Evolutionary conservation across 805 yeast species (phyloP).

Genomic region (Torulaspora franciscae): DNA sequence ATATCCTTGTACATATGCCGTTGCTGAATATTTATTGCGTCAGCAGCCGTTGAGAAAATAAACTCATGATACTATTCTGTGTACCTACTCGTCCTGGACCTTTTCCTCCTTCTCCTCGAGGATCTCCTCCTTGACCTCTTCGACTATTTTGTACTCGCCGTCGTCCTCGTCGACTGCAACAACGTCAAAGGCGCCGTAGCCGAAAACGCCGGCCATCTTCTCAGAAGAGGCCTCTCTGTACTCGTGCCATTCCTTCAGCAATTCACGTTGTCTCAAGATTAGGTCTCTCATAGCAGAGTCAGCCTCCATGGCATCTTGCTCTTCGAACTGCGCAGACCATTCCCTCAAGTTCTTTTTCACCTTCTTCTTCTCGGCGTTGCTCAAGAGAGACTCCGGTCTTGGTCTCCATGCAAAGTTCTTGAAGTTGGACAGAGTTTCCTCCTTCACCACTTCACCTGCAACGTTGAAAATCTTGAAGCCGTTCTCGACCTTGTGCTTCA

Average conservation of each 20-base stretch:
- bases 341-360: conserved; percentile 85
- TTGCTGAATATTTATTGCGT: background rate
- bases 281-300: conserved; percentile 86
- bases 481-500: conserved; percentile 81
- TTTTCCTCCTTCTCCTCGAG: conserved; percentile 69
- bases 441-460: conserved; percentile 71
- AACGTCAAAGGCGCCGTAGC: conserved; percentile 36
- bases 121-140: conserved; percentile 74
- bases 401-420: conserved; percentile 96
- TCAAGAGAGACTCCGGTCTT: conserved; percentile 76
- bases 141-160: conserved; percentile 56
- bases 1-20: conserved; percentile 13
- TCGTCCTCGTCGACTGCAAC: conserved; percentile 43
- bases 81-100: conserved; percentile 37
- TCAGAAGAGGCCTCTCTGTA: conserved; percentile 59
- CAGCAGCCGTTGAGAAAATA: background rate
- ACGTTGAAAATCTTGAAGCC: conserved; percentile 87
- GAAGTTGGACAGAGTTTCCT: conserved; percentile 76
- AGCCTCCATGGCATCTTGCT: conserved; percentile 92
- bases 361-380: conserved; percentile 78
- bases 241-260: conserved; percentile 77
- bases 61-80: conserved; percentile 1
- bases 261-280: conserved; percentile 74
- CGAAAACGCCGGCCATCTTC: conserved; percentile 37
- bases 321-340: conserved; percentile 90